Evolutionary conservation across 2,329 filamentous ascomycete species (phyloP), one percentile per base, ranked within the genome.

Genomic region (Orbilia blumenaviensis): DNA sequence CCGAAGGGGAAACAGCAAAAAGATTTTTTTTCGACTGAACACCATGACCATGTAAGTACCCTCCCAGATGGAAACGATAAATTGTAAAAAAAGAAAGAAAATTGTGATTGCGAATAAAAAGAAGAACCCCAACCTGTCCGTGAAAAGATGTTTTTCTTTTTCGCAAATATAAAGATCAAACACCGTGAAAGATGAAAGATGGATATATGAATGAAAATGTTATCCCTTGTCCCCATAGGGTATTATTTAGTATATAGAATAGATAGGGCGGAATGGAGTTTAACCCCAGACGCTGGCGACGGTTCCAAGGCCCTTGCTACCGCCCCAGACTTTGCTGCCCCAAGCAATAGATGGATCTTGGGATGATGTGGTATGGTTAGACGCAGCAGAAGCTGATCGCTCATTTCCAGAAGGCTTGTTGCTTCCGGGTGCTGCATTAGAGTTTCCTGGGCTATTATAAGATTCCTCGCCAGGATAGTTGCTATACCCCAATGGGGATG

Each of bases 401-500:
- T 80, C 79, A 32, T 80, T 80, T n/a, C 78, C 69, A 63, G 72
- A 58, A 61, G 66, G 66, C 52, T 67, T 68, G 46, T 66, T 77
- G 73, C 56, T 60, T 71, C 66, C 66, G 18, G 66, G 77, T 64
- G 69, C 64, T 41, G 41, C 46, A 85, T 18, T 86, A 85, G 71
- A 80, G 78, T 79, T 82, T 78, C 79, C 79, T 74, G 29, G 85
- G 78, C 89, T 83, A 41, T 82, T 84, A 38, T 84, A 85, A 4
- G 85, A 80, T 81, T 87, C 83, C 73, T 88, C 87, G 78, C 86
- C 86, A 36, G 66, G 56, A 41, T 80, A 75, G 83, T 91, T 92
- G 23, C 91, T 90, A 78, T 90, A 90, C 82, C 90, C 90, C 62
- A 95, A 86, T 10, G 94, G 93, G n/a, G 93, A 96, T n/a, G 93